These are phyloP conservation scores for Penicillium sp. DNA, from an alignment of 2,329 filamentous ascomycete species.

Conservation along the genomic window DNA sequence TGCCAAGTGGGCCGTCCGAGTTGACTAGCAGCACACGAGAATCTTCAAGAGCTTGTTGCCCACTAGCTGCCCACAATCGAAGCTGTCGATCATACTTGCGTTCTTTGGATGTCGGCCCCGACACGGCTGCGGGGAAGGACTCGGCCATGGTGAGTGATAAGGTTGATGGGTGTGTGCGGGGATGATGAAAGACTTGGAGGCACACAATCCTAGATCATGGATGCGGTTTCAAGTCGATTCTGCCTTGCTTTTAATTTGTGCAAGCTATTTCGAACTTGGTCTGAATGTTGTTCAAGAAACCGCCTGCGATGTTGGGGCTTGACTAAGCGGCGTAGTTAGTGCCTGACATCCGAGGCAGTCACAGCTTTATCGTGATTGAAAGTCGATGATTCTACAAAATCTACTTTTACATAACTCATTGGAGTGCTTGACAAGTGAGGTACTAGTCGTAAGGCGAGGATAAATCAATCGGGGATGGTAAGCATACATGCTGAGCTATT, in stretches of 20 bases:
- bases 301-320: neutral
- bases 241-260: no score
- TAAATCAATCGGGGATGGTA: no score
- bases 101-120: slow-evolving; percentile 55
- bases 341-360: slow-evolving; percentile 2
- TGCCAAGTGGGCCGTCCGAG: slow-evolving; percentile 46
- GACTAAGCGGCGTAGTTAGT: slow-evolving; percentile 1
- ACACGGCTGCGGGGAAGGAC: slow-evolving; percentile 32
- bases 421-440: no score
- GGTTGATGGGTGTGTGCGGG: neutral
- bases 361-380: no score
- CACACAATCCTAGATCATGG: no score
- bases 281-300: neutral
- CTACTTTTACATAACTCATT: no score
- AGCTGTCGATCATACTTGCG: slow-evolving; percentile 92
- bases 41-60: slow-evolving; percentile 82
- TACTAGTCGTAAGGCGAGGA: no score
- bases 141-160: slow-evolving; percentile 28
- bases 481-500: no score
- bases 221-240: no score
- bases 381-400: no score
- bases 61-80: slow-evolving; percentile 87
- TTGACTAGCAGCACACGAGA: slow-evolving; percentile 89
- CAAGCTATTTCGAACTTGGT: neutral
- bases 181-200: neutral